Conservation (phyloP, 2,329 filamentous ascomycete species). For the Exserohilum turcica region DNA sequence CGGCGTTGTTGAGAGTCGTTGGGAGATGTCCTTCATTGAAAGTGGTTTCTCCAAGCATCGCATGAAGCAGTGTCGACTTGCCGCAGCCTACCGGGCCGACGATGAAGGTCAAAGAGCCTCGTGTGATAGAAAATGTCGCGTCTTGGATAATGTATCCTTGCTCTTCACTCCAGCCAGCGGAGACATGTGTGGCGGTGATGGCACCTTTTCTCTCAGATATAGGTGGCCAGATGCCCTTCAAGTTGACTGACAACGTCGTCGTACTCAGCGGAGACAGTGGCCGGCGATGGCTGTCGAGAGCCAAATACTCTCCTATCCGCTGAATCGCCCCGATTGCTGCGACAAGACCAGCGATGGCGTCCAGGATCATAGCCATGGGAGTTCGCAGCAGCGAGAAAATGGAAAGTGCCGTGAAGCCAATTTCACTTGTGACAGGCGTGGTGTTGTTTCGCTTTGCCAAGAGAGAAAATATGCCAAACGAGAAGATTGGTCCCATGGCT, state of each 20-base stretch:
- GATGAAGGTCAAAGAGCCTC: neutral
- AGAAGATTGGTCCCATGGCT: neutral
- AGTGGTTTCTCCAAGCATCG: neutral
- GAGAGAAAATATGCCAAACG: conserved; percentile 1
- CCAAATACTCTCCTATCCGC: conserved; percentile 1
- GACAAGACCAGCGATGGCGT: neutral
- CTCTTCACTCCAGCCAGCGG: too few species aligned
- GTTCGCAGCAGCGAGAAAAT: neutral
- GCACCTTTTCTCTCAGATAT: neutral
- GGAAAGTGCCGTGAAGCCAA: neutral
- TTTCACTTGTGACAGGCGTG: neutral
- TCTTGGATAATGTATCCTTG: neutral
- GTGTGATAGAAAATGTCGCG: neutral
- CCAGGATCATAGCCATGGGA: conserved; percentile 1
- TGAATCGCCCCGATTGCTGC: neutral
- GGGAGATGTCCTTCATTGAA: neutral
- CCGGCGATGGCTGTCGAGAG: neutral
- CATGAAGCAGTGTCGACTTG: conserved; percentile 1
- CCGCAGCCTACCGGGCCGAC: neutral
- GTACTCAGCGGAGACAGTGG: neutral
- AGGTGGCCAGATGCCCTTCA: neutral
- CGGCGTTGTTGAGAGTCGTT: neutral
- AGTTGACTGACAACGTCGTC: neutral
- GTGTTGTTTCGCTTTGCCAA: neutral
- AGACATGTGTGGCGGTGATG: too few species aligned